Evolutionary conservation across 768 basidiomycete genomes (phyloP).

Genomic region (Panaeolus cyanescens): DNA sequence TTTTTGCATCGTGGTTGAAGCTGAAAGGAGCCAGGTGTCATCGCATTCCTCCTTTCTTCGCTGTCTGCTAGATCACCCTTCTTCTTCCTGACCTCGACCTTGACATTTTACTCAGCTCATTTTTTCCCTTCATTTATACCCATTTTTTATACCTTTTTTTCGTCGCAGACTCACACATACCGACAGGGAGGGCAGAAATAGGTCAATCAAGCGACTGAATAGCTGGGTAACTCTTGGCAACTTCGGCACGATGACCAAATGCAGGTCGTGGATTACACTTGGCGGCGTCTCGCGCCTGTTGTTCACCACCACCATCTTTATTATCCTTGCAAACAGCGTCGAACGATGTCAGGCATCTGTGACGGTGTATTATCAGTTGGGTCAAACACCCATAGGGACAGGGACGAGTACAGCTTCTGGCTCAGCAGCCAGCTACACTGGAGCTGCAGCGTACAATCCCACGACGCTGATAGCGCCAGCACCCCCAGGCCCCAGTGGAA

Average conservation of each 20-base stretch:
- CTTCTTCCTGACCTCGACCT: not conserved
- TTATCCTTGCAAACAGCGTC: not conserved
- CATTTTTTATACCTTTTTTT: not conserved
- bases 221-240: not conserved
- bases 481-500: constrained; percentile 44
- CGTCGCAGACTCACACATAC: not conserved
- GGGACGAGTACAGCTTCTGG: constrained; percentile 30
- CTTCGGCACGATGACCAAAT: not conserved
- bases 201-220: not conserved
- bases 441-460: constrained; percentile 56
- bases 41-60: not conserved
- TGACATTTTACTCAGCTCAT: not conserved
- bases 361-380: constrained; percentile 38
- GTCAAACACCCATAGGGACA: constrained; percentile 23
- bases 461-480: constrained; percentile 51
- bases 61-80: not conserved
- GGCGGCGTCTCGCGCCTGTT: not conserved
- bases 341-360: constrained; percentile 21
- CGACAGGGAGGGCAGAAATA: not conserved
- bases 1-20: not conserved
- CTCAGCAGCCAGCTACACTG: constrained; percentile 44
- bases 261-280: not conserved
- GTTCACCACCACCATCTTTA: not conserved
- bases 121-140: not conserved
- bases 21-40: not conserved